Evolutionary conservation across 2,329 filamentous ascomycete species (phyloP).

Genomic region (Talaromyces atroroseus): DNA sequence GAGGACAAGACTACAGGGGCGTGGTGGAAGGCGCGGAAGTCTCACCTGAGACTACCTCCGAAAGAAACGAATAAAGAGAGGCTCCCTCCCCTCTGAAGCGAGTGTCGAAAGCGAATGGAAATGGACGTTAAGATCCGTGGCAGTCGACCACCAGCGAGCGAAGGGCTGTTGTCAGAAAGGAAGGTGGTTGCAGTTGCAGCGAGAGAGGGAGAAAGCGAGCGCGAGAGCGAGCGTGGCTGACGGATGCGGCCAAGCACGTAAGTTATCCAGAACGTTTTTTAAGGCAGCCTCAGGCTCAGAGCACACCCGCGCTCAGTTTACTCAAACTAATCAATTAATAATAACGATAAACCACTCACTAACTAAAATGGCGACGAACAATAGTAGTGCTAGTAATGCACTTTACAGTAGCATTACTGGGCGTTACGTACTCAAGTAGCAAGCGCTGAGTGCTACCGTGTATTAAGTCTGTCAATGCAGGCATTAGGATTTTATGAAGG

Average conservation of each 20-base stretch:
- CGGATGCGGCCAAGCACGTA: neutral
- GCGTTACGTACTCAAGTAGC: neutral
- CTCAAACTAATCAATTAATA: neutral
- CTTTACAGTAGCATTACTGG: neutral
- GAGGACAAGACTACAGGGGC: neutral
- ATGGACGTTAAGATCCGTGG: neutral
- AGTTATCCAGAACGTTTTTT: neutral
- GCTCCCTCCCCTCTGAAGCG: neutral
- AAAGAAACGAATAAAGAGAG: neutral
- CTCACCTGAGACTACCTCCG: too few species aligned
- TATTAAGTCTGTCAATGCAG: neutral
- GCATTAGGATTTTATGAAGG: neutral
- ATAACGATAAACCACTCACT: neutral
- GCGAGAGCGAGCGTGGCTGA: too few species aligned
- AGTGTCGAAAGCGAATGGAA: neutral
- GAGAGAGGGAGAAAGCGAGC: neutral
- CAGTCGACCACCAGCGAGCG: neutral
- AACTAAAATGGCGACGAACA: neutral
- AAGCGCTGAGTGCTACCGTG: neutral
- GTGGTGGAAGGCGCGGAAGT: neutral
- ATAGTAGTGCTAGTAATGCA: neutral
- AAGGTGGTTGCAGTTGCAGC: neutral
- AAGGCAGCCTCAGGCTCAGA: neutral
- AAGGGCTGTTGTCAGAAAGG: neutral
- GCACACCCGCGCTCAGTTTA: neutral